Evolutionary conservation across 2,329 filamentous ascomycete genomes (phyloP), one percentile per base, ranked within the genome.

Genomic region (Alternaria alternata): DNA sequence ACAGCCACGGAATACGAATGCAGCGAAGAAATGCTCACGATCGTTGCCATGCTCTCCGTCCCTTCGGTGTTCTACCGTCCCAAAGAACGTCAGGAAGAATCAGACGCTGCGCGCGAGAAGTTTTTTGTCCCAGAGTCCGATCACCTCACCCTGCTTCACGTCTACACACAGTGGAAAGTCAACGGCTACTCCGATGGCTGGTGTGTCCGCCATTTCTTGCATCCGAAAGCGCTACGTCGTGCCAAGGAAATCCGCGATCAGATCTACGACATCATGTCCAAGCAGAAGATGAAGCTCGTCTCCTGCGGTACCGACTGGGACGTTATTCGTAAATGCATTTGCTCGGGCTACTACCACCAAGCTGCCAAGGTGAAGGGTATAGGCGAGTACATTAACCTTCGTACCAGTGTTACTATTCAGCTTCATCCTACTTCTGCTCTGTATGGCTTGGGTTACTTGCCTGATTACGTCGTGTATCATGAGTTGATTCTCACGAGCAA

Each of bases 91-190:
- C 91, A 97, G 72, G 95, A 99, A 75, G 95, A 99, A 81, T 95
- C 94, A 6, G 95, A 99, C 73, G 89, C 94, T 0, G 94, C 95
- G 34, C 89, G 94, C 28, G 95, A 99, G 77, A 98, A 98, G 78
- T 99, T 99, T 80, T 98, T 97, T 81, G 95, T 99, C 7, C 93
- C 95, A 28, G 95, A 99, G 79, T 97, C 93, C 2, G 95, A 99
- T 77, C 95, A 99, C 76, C 83, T 99, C 41, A 99, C 95, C 0
- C 91, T 97, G 43, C 87, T 99, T 3, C 94, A 98, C 74, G 95
- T 99, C 1, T 99, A 96, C 80, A 90, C 90, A 7, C 94, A 97
- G 75, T 99, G 95, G 95, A 93, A 91, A 79, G 85, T 91, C 51
- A 97, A 99, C 75, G 92, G 93, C 2, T 90, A 89, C 78, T 93